These are phyloP conservation scores for Dioscorea cayenensis DNA, from an alignment of 116 monocot species.

Conservation along the genomic window DNA sequence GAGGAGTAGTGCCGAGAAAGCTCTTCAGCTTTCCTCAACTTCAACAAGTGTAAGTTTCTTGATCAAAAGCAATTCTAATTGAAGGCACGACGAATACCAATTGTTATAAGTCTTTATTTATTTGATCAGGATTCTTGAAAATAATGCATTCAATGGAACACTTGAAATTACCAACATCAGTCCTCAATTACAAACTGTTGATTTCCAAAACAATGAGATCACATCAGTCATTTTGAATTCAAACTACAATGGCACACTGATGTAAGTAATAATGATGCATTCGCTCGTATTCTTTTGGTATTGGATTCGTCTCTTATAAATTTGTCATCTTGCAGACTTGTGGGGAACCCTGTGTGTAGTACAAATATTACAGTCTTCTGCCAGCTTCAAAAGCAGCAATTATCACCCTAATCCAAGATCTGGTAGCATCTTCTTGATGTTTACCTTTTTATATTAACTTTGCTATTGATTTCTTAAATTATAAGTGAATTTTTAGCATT, in stretches of 20 bases:
- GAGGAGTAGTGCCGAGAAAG: slow-evolving; percentile 45
- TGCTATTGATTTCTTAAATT: no score
- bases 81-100: background rate
- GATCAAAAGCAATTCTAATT: background rate
- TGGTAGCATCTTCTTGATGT: no score
- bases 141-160: slow-evolving; percentile 65
- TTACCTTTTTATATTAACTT: no score
- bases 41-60: slow-evolving; percentile 71
- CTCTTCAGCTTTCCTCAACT: slow-evolving; percentile 60
- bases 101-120: background rate
- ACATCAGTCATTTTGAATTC: slow-evolving; percentile 1
- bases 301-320: no score
- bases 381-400: slow-evolving; percentile 10
- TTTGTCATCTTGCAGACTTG: slow-evolving; percentile 32
- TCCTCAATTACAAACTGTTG: slow-evolving; percentile 42
- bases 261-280: slow-evolving; percentile 25
- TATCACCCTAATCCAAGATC: slow-evolving; percentile 34
- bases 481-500: no score
- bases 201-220: slow-evolving; percentile 54
- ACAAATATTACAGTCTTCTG: slow-evolving; percentile 35
- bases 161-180: slow-evolving; percentile 47
- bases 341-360: slow-evolving; percentile 70
- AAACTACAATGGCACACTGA: slow-evolving; percentile 30
- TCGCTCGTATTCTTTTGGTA: background rate
- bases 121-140: slow-evolving; percentile 42